Conservation (phyloP, 345 rosid genomes). For the Streptanthus diversifolius region DNA sequence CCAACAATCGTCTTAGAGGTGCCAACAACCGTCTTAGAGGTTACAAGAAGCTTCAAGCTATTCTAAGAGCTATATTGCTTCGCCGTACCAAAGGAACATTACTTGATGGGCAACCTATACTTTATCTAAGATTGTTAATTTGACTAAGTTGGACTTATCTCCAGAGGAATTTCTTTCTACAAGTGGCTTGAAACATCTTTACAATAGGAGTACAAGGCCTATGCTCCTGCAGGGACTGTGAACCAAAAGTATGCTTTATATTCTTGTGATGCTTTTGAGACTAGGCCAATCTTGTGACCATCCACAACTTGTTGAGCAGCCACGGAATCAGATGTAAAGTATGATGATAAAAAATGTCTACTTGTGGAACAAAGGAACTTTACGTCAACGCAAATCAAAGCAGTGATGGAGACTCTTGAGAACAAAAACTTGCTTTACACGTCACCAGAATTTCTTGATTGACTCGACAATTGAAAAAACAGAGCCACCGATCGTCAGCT, state of each 20-base stretch:
- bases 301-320: background rate
- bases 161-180: background rate
- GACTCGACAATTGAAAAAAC: too few relatives aligned
- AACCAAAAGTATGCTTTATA: background rate
- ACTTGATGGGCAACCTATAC: background rate
- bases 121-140: background rate
- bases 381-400: background rate
- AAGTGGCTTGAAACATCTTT: background rate
- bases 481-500: too few relatives aligned
- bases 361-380: background rate
- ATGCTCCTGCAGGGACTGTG: background rate
- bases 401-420: background rate
- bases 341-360: too few relatives aligned
- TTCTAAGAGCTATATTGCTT: background rate
- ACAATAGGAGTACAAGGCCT: background rate
- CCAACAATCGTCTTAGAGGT: background rate
- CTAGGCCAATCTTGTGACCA: background rate
- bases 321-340: background rate
- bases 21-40: background rate
- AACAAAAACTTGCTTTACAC: too few relatives aligned
- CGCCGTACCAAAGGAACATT: background rate
- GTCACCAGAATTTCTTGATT: too few relatives aligned
- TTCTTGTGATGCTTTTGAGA: background rate
- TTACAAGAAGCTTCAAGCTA: slow-evolving; percentile 2
- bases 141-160: background rate